These are phyloP conservation scores for Collybiopsis confluens DNA, from an alignment of 768 basidiomycete species.

Conservation along the genomic window DNA sequence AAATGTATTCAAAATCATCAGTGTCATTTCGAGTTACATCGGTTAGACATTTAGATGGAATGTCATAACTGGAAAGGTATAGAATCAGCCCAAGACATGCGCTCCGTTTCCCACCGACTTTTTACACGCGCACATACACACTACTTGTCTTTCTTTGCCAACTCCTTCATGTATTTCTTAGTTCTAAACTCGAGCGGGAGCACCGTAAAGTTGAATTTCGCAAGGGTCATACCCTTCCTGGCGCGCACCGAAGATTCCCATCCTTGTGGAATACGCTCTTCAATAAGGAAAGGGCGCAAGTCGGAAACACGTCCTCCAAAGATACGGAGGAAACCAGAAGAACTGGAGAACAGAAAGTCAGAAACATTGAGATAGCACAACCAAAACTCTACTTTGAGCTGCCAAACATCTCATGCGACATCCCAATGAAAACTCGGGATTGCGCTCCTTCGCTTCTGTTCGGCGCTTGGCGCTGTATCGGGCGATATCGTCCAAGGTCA, in stretches of 20 bases:
- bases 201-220: constrained; percentile 47
- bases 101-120: too few species aligned
- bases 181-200: constrained; percentile 35
- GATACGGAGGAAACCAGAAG: constrained; percentile 57
- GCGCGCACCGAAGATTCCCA: constrained; percentile 64
- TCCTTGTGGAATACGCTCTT: constrained; percentile 66
- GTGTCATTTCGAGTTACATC: too few species aligned
- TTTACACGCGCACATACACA: too few species aligned
- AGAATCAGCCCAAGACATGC: too few species aligned
- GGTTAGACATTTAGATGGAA: too few species aligned
- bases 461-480: constrained; percentile 57
- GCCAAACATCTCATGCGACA: constrained; percentile 59
- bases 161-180: not conserved
- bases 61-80: too few species aligned
- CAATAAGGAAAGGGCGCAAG: constrained; percentile 49
- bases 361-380: not conserved
- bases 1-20: too few species aligned
- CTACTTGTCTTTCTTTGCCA: constrained; percentile 1
- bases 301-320: constrained; percentile 63
- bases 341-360: constrained; percentile 29
- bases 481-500: constrained; percentile 60
- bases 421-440: constrained; percentile 52
- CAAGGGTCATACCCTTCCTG: constrained; percentile 56
- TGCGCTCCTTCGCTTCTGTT: constrained; percentile 45
- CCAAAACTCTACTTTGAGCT: constrained; percentile 68